Evolutionary conservation across 1,284 basidiomycete genomes (phyloP).

Genomic region (Sanghuangporus sanghuang): DNA sequence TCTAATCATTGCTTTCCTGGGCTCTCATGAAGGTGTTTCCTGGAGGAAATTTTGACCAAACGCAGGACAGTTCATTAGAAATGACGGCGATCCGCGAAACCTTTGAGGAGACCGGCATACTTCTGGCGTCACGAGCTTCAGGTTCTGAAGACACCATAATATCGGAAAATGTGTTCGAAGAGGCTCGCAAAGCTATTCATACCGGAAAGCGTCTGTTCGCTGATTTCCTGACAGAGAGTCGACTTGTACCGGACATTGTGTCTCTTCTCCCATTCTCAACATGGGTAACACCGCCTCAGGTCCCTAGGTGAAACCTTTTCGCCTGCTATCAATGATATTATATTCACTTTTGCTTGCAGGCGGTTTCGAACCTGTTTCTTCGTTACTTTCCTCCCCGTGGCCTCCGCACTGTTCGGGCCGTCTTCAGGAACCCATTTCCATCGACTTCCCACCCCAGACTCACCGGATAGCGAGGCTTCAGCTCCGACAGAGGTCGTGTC

Average conservation of each 20-base stretch:
- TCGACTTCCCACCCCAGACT: slow-evolving; percentile 59
- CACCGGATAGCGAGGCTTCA: slow-evolving; percentile 34
- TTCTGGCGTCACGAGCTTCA: slow-evolving; percentile 43
- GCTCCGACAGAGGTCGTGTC: slow-evolving; percentile 49
- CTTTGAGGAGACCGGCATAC: slow-evolving; percentile 66
- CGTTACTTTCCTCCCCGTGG: slow-evolving; percentile 48
- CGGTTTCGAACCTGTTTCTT: slow-evolving; percentile 68
- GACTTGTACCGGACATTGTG: slow-evolving; percentile 37
- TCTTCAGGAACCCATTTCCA: slow-evolving; percentile 49
- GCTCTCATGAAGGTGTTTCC: slow-evolving; percentile 58
- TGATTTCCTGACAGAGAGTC: slow-evolving; percentile 44
- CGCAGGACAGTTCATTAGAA: slow-evolving; percentile 49
- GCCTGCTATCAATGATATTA: background rate
- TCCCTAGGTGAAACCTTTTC: slow-evolving; percentile 39
- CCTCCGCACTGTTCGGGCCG: slow-evolving; percentile 38
- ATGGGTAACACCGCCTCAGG: slow-evolving; percentile 58
- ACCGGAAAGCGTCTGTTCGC: slow-evolving; percentile 43
- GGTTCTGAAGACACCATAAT: slow-evolving; percentile 21
- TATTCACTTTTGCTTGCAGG: slow-evolving; percentile 29
- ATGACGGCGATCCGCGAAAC: slow-evolving; percentile 68
- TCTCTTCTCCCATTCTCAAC: slow-evolving; percentile 60
- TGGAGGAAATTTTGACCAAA: slow-evolving; percentile 59
- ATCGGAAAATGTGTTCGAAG: slow-evolving; percentile 39
- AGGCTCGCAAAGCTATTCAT: slow-evolving; percentile 53
- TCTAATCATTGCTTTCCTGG: background rate